Conservation (phyloP, 352 stramenopile species). For the Phytophthora melonis region DNA sequence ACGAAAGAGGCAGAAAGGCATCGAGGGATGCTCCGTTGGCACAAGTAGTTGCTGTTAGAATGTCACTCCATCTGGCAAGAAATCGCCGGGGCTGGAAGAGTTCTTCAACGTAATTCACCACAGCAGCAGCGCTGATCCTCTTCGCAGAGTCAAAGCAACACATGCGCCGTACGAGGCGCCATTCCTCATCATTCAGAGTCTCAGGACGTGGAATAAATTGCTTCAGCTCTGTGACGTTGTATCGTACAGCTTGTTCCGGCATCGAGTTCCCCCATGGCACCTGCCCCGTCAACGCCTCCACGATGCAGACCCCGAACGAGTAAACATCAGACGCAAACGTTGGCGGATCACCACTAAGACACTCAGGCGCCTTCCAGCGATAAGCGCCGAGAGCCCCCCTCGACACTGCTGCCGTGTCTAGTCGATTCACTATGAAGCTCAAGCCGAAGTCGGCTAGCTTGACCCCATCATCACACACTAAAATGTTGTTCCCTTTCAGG, state of each 20-base stretch:
- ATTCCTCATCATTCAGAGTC: background rate
- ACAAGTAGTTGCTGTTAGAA: background rate
- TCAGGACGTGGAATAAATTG: background rate
- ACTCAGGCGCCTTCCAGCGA: conserved; percentile 16
- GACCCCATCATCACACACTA: conserved; percentile 1
- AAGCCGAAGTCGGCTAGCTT: conserved; percentile 9
- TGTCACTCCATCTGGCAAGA: background rate
- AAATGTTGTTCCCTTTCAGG: conserved; percentile 9
- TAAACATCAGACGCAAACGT: conserved; percentile 19
- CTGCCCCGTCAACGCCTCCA: conserved; percentile 11
- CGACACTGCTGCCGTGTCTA: background rate
- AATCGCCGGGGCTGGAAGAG: too few species aligned
- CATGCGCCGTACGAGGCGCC: background rate
- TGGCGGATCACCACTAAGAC: background rate
- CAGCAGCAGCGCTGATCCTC: background rate
- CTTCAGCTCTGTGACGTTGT: background rate
- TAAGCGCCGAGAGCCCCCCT: background rate
- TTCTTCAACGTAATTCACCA: too few species aligned
- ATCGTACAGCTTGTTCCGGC: conserved; percentile 2
- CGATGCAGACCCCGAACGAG: conserved; percentile 18
- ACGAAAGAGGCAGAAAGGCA: background rate
- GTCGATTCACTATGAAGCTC: background rate
- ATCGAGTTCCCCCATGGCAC: conserved; percentile 6
- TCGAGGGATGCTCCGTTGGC: background rate
- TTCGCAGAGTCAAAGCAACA: background rate